These are phyloP conservation scores for Fraxinus quadrangulata DNA, from an alignment of 257 asterid species.

Conservation along the genomic window DNA sequence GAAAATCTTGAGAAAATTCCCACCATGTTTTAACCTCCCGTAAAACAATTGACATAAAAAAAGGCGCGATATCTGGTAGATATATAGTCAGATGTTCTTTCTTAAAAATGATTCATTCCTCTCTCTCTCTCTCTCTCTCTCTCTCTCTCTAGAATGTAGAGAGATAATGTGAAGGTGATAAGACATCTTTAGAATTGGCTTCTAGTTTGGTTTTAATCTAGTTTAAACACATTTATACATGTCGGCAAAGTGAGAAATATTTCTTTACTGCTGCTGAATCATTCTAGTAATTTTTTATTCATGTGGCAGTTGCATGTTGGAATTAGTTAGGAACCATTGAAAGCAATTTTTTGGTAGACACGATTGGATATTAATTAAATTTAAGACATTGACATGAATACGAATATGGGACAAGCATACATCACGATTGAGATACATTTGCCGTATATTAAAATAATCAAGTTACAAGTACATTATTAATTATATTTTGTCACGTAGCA, in stretches of 20 bases:
- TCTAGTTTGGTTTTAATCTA: slow-evolving; percentile 20
- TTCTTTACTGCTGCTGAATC: slow-evolving; percentile 12
- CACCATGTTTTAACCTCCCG: background rate
- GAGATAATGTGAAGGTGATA: slow-evolving; percentile 23
- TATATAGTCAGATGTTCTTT: background rate
- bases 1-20: slow-evolving; percentile 5
- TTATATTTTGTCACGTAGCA: too few relatives aligned
- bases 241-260: background rate
- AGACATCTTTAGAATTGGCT: slow-evolving; percentile 19
- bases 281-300: background rate
- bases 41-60: background rate
- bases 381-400: background rate
- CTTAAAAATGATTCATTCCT: background rate
- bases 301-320: slow-evolving; percentile 3
- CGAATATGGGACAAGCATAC: too few relatives aligned
- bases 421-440: too few relatives aligned
- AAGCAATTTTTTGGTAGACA: too few relatives aligned
- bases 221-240: background rate
- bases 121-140: background rate
- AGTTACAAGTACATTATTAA: too few relatives aligned
- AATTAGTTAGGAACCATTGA: background rate
- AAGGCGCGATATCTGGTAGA: background rate
- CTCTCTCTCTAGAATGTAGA: background rate
- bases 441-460: too few relatives aligned
- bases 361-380: too few relatives aligned